Conservation (phyloP, 768 basidiomycete species). For the Pisolithus microcarpus region DNA sequence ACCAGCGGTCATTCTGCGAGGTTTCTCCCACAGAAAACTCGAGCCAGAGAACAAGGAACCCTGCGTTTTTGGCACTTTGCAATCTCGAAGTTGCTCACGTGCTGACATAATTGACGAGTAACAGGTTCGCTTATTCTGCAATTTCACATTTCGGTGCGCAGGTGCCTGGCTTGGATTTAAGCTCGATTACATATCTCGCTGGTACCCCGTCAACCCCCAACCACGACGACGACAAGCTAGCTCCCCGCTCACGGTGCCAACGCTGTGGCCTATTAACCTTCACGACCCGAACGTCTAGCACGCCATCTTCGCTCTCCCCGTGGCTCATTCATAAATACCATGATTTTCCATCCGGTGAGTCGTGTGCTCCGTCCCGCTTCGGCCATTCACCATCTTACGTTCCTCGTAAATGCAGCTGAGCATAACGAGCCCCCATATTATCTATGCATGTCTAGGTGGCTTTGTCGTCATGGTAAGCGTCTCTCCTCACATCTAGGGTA, state of each 20-base stretch:
- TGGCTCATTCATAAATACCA: slow-evolving; percentile 17
- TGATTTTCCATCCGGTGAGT: slow-evolving; percentile 47
- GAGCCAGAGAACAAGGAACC: neutral
- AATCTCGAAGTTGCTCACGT: neutral
- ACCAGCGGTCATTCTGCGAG: neutral
- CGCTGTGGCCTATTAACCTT: neutral
- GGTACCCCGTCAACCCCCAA: neutral
- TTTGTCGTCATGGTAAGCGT: slow-evolving; percentile 68
- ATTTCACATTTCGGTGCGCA: neutral
- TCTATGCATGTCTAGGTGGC: slow-evolving; percentile 72
- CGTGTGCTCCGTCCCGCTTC: neutral
- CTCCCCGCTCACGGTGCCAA: neutral
- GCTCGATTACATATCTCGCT: neutral
- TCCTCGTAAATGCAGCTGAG: slow-evolving; percentile 22
- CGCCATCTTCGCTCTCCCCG: neutral
- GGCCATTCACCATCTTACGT: neutral
- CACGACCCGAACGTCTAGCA: neutral
- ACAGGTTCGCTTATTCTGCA: neutral
- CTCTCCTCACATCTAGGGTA: neutral
- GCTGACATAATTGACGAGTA: neutral
- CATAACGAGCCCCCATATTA: slow-evolving; percentile 63
- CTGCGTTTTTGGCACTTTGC: neutral
- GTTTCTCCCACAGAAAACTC: neutral
- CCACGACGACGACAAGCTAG: neutral
- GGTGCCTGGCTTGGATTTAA: slow-evolving; percentile 1